Conservation (phyloP, 2,329 filamentous ascomycete species). For the Xylaria sp. region DNA sequence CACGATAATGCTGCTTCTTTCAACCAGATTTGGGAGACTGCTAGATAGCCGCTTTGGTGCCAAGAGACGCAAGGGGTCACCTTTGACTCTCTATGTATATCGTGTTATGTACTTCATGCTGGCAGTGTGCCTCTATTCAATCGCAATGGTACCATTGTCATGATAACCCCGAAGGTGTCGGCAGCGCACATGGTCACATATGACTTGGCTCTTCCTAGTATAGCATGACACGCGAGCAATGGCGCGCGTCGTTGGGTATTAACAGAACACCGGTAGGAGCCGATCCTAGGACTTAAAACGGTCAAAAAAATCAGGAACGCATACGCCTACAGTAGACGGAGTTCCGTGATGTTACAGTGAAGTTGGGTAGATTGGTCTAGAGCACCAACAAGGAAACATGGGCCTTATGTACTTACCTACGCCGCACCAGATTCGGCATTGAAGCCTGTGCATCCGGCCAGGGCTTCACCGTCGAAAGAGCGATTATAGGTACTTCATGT, state of each 20-base stretch:
- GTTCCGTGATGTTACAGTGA: slow-evolving; percentile 1
- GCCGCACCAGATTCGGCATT: background rate
- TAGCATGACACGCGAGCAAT: background rate
- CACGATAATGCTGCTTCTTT: background rate
- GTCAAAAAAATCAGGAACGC: background rate
- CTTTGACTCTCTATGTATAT: background rate
- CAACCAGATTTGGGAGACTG: background rate
- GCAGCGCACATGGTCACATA: background rate
- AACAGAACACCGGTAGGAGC: background rate
- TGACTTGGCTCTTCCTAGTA: background rate
- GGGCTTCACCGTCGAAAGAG: background rate
- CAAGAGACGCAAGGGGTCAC: background rate
- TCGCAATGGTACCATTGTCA: background rate
- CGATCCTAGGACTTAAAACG: background rate
- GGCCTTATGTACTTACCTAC: background rate
- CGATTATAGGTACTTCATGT: no score
- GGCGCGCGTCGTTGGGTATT: background rate
- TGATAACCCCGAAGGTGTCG: background rate
- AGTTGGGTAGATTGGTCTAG: slow-evolving; percentile 13
- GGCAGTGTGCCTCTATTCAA: background rate
- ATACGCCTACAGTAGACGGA: background rate
- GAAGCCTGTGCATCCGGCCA: background rate
- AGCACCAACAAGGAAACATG: background rate
- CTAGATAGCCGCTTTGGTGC: background rate
- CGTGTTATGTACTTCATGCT: background rate